Base-by-base conservation (phyloP, 2,329 filamentous ascomycete genomes). In the Dendryphion nanum region DNA sequence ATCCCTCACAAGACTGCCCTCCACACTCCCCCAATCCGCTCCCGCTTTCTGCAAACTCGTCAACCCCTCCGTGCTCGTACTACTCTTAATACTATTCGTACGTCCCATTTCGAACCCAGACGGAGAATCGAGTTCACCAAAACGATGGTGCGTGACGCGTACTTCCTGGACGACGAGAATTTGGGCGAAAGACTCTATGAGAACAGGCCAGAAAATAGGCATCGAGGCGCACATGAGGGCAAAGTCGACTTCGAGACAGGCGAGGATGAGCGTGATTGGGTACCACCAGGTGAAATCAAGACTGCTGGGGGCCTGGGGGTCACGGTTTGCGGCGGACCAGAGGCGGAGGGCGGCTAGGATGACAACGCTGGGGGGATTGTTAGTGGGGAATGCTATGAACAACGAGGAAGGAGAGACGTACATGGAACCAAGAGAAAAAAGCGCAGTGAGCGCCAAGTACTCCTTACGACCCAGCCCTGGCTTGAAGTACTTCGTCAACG, bases 91-190 rank as follows among this genome's bases (percentile, higher is more conserved):
- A n/a, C 23, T 26, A n/a, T n/a, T 8, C 23, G 10, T 8, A n/a
- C n/a, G n/a, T 26, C n/a, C 23, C 23, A 26, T 26, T n/a, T 26
- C 23, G 23, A 10, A 26, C n/a, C n/a, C n/a, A n/a, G n/a, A n/a
- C n/a, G n/a, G n/a, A n/a, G 10, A 10, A n/a, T 26, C n/a, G 23
- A 10, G 10, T n/a, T 26, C 23, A n/a, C 10, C 10, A 4, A 50
- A 56, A 14, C 47, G 44, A 23, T 57, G 50, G 20, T 53, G 48
- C 14, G 48, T 53, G 6, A 66, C 53, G 16, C 49, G 50, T 14
- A 65, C 57, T 40, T 66, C 61, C 29, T 58, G 54, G 3, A 58
- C 59, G 28, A 64, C 55, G 30, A 63, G 60, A 21, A 64, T 66
- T 5, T 59, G 47, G 7, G 46, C 53, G 30, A 50, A 50, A n/a